Evolutionary conservation across 1,139 yeast species (phyloP), one percentile per base, ranked within the genome.

Genomic region (Geotrichum australiense): DNA sequence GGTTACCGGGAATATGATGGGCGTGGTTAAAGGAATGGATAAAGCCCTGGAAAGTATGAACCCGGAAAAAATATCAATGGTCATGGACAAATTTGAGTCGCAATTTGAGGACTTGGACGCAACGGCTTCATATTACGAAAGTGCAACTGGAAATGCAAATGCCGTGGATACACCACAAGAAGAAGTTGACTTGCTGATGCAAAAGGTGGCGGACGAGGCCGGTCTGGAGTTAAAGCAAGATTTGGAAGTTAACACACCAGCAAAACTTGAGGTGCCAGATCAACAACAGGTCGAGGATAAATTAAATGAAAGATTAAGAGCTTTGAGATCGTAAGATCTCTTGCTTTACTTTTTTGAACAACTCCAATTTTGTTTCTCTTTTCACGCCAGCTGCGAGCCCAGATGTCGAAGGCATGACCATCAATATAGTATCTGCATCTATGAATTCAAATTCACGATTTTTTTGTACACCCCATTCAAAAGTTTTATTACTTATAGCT

Each of bases 21-120:
- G 76, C 46, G 96, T 91, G 7, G 93, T 93, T 41, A 76, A 73
- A 55, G 97, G 97, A 11, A 91, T 93, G 98, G 98, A 93, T 59
- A 80, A 76, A 55, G 98, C 98, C 0, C 73, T 93, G 65, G 94
- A 85, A 56, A 80, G 94, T 29, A 93, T 93, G 98, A 91, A 93
- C 61, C 68, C 93, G 49, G 97, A 93, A 58, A 55, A 53, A 53
- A 91, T 93, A 30, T 85, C 96, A 5, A 65, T 87, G 66, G 94
- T 91, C 14, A 91, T 93, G 98, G 98, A 91, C 63, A 89, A 86
- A 62, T 93, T 93, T 59, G 99, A 93, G 61, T 76, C 72, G 47
- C 99, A 93, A 62, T 93, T 93, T 57, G 98, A 93, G 61, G 97
- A 93, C 57, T 69, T 93, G 53, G 98, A 93, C 61, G 94, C 96